Conservation (phyloP, 306 rosid genomes). For the Pyrus betulifolia region DNA sequence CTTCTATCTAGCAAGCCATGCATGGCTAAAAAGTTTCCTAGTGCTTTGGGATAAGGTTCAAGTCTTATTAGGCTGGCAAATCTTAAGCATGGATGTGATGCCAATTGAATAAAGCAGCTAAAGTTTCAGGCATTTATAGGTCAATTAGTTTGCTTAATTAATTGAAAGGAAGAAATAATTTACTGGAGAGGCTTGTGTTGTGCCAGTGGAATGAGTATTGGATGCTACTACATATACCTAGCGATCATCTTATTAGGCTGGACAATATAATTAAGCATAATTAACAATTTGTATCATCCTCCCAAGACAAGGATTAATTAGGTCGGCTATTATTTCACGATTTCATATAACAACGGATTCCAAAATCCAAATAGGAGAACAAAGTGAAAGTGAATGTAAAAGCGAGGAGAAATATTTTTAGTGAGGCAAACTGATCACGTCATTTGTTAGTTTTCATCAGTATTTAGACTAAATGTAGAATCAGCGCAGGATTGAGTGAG, state of each 20-base stretch:
- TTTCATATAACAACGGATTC: not conserved
- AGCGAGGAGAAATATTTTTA: not conserved
- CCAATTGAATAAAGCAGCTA: not conserved
- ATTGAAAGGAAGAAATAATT: not conserved
- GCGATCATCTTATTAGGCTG: not conserved
- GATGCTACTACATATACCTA: not conserved
- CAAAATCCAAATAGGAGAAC: conserved; percentile 12
- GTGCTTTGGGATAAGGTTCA: too few species aligned
- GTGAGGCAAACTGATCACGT: not conserved
- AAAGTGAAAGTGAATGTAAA: conserved; percentile 22
- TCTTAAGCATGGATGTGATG: not conserved
- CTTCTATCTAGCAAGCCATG: not conserved
- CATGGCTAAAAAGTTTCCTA: not conserved
- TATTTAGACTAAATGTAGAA: too few species aligned
- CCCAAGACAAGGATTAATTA: conserved; percentile 12
- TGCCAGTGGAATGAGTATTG: not conserved
- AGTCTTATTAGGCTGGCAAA: not conserved
- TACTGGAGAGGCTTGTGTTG: not conserved
- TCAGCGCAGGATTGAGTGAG: too few species aligned
- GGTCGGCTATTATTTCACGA: not conserved
- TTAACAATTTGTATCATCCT: not conserved
- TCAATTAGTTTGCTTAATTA: not conserved
- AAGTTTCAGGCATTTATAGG: not conserved
- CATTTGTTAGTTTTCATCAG: too few species aligned
- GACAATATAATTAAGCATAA: not conserved